These are phyloP conservation scores for Pestalotiopsis sp. DNA, from an alignment of 2,329 filamentous ascomycete genomes.

Conservation along the genomic window DNA sequence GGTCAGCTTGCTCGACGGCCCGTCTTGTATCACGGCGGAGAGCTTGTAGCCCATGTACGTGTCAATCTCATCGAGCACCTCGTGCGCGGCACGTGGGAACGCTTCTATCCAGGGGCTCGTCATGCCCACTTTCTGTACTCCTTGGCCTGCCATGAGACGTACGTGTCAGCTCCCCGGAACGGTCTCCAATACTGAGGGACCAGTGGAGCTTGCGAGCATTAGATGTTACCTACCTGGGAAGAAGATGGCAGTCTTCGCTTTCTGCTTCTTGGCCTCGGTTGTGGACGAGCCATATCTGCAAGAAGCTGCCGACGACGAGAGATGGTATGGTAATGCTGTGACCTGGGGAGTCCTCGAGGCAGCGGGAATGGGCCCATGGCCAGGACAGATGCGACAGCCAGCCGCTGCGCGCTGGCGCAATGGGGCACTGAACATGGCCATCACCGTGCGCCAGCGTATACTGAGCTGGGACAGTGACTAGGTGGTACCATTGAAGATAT, in stretches of 20 bases:
- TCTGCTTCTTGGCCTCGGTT: conserved; percentile 17
- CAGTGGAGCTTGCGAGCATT: no score
- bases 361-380: not conserved
- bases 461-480: conserved; percentile 22
- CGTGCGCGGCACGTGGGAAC: conserved; percentile 76
- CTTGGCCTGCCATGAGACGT: conserved; percentile 64
- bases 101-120: conserved; percentile 81
- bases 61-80: conserved; percentile 87
- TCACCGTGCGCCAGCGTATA: conserved; percentile 30
- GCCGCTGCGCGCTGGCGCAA: conserved; percentile 25
- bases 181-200: no score
- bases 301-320: not conserved
- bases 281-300: conserved; percentile 31
- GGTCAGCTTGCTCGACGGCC: conserved; percentile 77
- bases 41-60: conserved; percentile 73
- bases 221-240: conserved; percentile 50
- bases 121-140: conserved; percentile 90
- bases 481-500: conserved; percentile 1
- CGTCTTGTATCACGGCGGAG: conserved; percentile 76
- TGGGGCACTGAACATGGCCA: conserved; percentile 28
- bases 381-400: conserved; percentile 11
- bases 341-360: not conserved
- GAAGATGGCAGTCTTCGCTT: conserved; percentile 60
- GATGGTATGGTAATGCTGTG: not conserved
- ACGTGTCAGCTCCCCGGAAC: not conserved